Evolutionary conservation across 1,284 basidiomycete genomes (phyloP).

Genomic region (Sporisorium scitamineum): DNA sequence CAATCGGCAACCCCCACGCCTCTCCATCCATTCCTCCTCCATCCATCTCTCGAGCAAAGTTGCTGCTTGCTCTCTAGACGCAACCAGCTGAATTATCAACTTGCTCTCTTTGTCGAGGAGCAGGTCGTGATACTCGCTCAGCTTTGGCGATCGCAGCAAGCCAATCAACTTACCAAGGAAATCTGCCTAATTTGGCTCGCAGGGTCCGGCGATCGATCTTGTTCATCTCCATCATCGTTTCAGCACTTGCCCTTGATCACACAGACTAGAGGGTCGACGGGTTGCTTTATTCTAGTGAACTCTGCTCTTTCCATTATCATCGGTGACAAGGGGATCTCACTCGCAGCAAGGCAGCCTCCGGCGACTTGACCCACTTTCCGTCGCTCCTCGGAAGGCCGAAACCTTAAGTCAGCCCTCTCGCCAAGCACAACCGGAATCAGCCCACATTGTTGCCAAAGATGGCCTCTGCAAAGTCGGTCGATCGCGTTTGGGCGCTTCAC

Average conservation of each 20-base stretch:
- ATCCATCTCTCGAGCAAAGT: background rate
- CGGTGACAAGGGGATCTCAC: background rate
- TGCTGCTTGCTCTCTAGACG: background rate
- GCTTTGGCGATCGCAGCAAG: background rate
- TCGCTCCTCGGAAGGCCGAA: background rate
- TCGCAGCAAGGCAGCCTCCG: background rate
- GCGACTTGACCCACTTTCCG: background rate
- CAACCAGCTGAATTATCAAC: background rate
- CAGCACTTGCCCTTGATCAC: background rate
- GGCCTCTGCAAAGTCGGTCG: constrained; percentile 48
- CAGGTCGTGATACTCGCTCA: too few species aligned
- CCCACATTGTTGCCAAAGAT: constrained; percentile 14
- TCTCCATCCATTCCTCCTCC: background rate
- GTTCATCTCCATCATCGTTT: background rate
- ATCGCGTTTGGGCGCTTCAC: constrained; percentile 75
- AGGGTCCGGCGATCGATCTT: background rate
- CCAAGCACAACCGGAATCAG: too few species aligned
- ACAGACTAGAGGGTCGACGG: background rate
- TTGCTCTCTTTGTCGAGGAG: background rate
- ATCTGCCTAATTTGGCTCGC: background rate
- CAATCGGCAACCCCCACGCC: background rate
- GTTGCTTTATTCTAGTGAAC: background rate
- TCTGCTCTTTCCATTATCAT: background rate
- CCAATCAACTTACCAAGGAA: background rate
- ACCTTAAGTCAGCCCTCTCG: background rate